Percentiles rank a stretch among this genome's conserved stretches.
These are phyloP conservation scores for Sarocladiaceae sp. DNA, from an alignment of 2,329 filamentous ascomycete genomes.

Conservation along the genomic window DNA sequence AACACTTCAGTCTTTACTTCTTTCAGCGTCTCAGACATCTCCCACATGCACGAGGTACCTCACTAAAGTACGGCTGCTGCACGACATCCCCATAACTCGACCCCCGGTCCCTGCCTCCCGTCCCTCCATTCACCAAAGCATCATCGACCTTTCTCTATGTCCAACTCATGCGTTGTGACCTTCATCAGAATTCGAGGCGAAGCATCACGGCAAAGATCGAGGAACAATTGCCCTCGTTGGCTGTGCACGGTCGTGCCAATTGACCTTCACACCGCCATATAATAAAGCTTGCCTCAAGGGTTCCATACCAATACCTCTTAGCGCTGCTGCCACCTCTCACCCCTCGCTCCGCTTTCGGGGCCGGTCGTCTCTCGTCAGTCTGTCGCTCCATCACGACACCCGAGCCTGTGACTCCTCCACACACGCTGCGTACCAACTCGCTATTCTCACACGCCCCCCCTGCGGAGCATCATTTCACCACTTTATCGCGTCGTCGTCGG, in stretches of 20 bases:
- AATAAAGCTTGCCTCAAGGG: slow-evolving; percentile 1
- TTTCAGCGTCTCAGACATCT: not conserved
- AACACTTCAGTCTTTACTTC: not conserved
- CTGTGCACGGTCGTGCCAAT: no score
- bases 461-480: slow-evolving; percentile 4
- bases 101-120: slow-evolving; percentile 7
- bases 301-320: slow-evolving; percentile 2
- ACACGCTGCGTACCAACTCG: not conserved
- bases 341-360: slow-evolving; percentile 9
- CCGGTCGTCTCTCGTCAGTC: slow-evolving; percentile 9
- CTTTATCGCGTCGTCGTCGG: not conserved
- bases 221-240: no score
- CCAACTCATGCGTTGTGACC: no score
- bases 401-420: slow-evolving; percentile 9
- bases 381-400: slow-evolving; percentile 9
- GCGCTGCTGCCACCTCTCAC: not conserved
- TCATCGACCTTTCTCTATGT: no score
- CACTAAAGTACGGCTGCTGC: slow-evolving; percentile 1
- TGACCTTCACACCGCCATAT: slow-evolving; percentile 5
- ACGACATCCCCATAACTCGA: slow-evolving; percentile 3
- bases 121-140: not conserved
- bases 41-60: not conserved
- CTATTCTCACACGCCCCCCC: not conserved
- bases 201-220: no score
- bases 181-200: no score